Evolutionary conservation across 805 yeast species (phyloP).

Genomic region (Hanseniaspora mollemarum): DNA sequence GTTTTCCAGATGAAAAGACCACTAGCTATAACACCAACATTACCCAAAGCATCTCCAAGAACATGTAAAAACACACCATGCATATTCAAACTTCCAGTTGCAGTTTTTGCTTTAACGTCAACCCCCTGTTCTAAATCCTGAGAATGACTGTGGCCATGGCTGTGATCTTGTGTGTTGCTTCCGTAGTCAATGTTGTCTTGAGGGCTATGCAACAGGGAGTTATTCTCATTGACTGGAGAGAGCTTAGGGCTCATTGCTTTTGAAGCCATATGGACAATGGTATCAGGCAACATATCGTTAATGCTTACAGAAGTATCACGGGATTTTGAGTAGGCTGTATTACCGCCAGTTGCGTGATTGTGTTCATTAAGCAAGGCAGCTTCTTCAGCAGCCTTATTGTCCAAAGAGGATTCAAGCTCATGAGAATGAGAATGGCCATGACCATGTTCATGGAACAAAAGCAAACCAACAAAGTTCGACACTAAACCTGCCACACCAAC

Average conservation of each 20-base stretch:
- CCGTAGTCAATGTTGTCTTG: slow-evolving; percentile 1
- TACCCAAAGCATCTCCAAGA: slow-evolving; percentile 90
- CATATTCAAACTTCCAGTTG: slow-evolving; percentile 68
- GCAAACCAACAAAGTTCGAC: slow-evolving; percentile 73
- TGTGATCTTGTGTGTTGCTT: slow-evolving; percentile 19
- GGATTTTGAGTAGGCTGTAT: not conserved
- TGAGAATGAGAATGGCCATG: slow-evolving; percentile 39
- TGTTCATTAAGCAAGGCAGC: slow-evolving; percentile 18
- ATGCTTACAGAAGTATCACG: slow-evolving; percentile 18
- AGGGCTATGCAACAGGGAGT: slow-evolving; percentile 26
- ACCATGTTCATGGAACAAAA: slow-evolving; percentile 81
- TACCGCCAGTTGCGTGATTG: slow-evolving; percentile 24
- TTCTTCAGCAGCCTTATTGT: slow-evolving; percentile 17
- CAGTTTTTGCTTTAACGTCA: slow-evolving; percentile 30
- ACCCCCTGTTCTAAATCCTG: slow-evolving; percentile 15
- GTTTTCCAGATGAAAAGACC: slow-evolving; percentile 93
- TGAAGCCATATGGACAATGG: slow-evolving; percentile 31
- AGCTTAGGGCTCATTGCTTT: slow-evolving; percentile 5
- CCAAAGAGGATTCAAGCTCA: slow-evolving; percentile 21
- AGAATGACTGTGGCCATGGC: slow-evolving; percentile 16
- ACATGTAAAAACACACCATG: slow-evolving; percentile 94
- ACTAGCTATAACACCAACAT: slow-evolving; percentile 79
- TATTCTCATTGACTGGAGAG: slow-evolving; percentile 28
- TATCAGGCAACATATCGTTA: slow-evolving; percentile 34
- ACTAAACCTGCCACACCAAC: slow-evolving; percentile 77